phyloP scores from a whole-genome alignment of 495 filamentous ascomycete genomes.

The Trichoderma erinaceum region DNA sequence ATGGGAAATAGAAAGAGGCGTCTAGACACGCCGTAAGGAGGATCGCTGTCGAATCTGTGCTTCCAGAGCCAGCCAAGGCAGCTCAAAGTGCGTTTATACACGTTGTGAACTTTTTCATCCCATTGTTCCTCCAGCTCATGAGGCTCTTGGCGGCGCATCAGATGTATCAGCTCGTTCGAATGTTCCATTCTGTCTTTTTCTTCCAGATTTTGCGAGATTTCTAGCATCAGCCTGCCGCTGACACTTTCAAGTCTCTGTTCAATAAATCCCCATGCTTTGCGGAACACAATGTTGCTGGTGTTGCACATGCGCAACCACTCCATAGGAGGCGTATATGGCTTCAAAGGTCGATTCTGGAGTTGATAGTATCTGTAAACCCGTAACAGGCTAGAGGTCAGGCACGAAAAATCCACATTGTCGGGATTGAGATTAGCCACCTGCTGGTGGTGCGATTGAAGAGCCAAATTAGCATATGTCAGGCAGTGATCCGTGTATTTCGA shows the following conservation, averaged over 20 bases:
- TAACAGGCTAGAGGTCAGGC: constrained; percentile 27
- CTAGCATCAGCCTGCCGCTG: constrained; percentile 16
- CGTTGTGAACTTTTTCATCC: constrained; percentile 24
- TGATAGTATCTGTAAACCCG: constrained; percentile 26
- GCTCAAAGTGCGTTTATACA: constrained; percentile 30
- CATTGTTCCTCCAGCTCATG: constrained; percentile 20
- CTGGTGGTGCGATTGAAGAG: constrained; percentile 3
- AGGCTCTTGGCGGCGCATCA: background rate
- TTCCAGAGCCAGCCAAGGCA: constrained; percentile 33
- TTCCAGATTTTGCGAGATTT: constrained; percentile 20
- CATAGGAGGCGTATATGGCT: constrained; percentile 33
- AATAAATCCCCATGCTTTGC: background rate
- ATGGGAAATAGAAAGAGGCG: constrained; percentile 36
- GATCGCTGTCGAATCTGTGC: constrained; percentile 24
- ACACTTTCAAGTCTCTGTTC: background rate
- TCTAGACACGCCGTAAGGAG: constrained; percentile 23
- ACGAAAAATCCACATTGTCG: constrained; percentile 33
- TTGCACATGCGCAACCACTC: constrained; percentile 31
- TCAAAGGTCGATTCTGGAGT: constrained; percentile 25
- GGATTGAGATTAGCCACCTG: constrained; percentile 21
- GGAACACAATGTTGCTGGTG: constrained; percentile 17
- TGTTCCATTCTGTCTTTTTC: constrained; percentile 21
- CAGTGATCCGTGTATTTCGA: background rate
- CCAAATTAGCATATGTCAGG: background rate
- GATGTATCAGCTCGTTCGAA: background rate